Percentiles rank a stretch among this genome's conserved stretches.
These are phyloP conservation scores for Flaveria trinervia DNA, from an alignment of 129 eudicot species.

Conservation along the genomic window DNA sequence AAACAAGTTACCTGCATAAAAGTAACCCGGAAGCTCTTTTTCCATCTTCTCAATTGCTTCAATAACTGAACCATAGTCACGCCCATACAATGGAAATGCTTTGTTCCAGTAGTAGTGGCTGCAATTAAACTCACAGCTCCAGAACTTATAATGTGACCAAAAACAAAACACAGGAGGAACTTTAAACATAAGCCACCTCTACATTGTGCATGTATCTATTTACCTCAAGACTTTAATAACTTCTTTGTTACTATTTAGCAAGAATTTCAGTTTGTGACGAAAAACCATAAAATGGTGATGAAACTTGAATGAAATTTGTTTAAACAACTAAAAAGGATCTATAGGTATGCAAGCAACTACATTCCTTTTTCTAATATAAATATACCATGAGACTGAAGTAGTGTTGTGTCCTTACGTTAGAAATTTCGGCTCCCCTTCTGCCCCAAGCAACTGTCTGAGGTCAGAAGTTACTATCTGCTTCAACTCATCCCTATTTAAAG, in stretches of 20 bases:
- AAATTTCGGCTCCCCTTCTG: constrained; percentile 81
- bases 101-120: constrained; percentile 93
- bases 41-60: constrained; percentile 92
- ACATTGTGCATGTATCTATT: too few relatives aligned
- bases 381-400: background rate
- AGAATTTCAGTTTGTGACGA: constrained; percentile 4
- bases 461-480: constrained; percentile 86
- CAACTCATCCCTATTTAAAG: constrained; percentile 69
- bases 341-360: background rate
- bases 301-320: background rate
- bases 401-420: constrained; percentile 52
- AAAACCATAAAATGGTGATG: background rate
- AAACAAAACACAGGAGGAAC: background rate
- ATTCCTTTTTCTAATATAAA: background rate
- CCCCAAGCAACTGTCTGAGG: constrained; percentile 78
- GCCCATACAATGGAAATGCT: constrained; percentile 91
- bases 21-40: constrained; percentile 79
- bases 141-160: background rate
- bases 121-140: constrained; percentile 36
- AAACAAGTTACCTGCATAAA: constrained; percentile 72
- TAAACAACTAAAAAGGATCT: background rate
- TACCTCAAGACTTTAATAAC: background rate
- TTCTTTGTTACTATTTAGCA: constrained; percentile 12
- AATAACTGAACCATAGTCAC: constrained; percentile 62
- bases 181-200: constrained; percentile 5